phyloP scores from a whole-genome alignment of 2,329 filamentous ascomycete species.

The Venturia asperata region DNA sequence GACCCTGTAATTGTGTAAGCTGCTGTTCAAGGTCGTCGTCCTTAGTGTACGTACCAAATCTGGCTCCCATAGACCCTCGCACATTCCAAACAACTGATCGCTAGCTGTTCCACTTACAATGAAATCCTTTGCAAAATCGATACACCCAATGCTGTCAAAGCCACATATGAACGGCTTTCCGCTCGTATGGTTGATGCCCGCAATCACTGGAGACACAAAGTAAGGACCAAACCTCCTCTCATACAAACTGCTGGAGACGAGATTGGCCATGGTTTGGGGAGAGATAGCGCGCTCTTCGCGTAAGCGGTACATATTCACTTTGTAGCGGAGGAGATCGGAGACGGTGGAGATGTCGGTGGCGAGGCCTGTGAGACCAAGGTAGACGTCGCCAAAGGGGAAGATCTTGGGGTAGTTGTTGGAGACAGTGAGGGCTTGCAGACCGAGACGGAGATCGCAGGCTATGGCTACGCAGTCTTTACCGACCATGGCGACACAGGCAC shows the following conservation, averaged over 20 bases:
- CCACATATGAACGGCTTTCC: conserved; percentile 97
- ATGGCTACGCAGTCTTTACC: conserved; percentile 99
- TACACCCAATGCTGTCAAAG: conserved; percentile 98
- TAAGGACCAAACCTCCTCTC: conserved; percentile 94
- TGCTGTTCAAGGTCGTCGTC: background rate
- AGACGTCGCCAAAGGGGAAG: conserved; percentile 93
- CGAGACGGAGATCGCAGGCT: conserved; percentile 95
- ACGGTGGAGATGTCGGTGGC: conserved; percentile 94
- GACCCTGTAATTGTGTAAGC: conserved; percentile 47
- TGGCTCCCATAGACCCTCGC: conserved; percentile 95
- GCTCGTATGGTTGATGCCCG: conserved; percentile 88
- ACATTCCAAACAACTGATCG: conserved; percentile 98
- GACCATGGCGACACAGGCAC: conserved; percentile 96
- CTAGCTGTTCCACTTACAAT: conserved; percentile 94
- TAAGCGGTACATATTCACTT: conserved; percentile 99
- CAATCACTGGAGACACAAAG: conserved; percentile 92
- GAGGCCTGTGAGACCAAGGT: conserved; percentile 90
- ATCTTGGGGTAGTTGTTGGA: conserved; percentile 99
- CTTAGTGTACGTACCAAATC: conserved; percentile 63
- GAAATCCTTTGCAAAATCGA: conserved; percentile 99
- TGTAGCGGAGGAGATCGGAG: conserved; percentile 96
- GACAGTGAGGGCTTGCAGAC: conserved; percentile 90
- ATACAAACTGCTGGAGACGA: conserved; percentile 85
- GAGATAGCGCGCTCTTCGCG: conserved; percentile 96
- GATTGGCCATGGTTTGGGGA: conserved; percentile 90